Base-by-base conservation (phyloP, 2,329 filamentous ascomycete genomes). In the Blastomyces percursus region DNA sequence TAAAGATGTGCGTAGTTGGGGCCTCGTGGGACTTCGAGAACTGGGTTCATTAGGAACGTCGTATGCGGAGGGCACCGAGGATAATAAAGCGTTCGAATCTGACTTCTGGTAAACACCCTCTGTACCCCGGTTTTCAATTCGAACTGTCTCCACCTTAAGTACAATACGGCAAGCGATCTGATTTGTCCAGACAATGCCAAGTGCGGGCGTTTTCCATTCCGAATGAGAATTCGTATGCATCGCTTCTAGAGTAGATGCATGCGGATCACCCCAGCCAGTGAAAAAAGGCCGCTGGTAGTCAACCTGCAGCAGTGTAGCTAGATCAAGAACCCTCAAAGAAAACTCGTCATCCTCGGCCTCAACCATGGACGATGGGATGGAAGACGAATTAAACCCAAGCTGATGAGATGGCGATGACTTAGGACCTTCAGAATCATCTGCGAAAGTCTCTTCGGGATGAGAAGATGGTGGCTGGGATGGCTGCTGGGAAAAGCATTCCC, bases 211-310 rank as follows among this genome's bases (percentile, higher is more conserved):
- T 76, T 96, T 97, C 62, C 61, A 32, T 64, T 65, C 19, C 66
- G 65, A 8, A 8, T 9, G 24, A 6, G 9, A 38, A 48, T 55
- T 35, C 21, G 58, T 57, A 30, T 14, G 35, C 42, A 21, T 42
- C n/a, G 12, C 32, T 1, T 52, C 40, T 5, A 58, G 35, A 19
- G 50, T 32, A 12, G 24, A 77, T 32, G 75, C 69, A 19, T 81
- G 77, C 62, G 86, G 81, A 73, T 96, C 90, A 27, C 93, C 91
- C 93, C 94, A 96, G 66, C 94, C 92, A 3, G 92, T 95, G 76
- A 96, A 96, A 84, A 92, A 96, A 52, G 89, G 84, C 73, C 96
- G 91, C 75, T 97, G 93, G 74, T 96, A 89, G 69, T 95, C 87
- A 9, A 96, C 83, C 40, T 84, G 82, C 46, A 96, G 80, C 0